Conservation (phyloP, 2,329 filamentous ascomycete species). For the Cordyceps cicadae region DNA sequence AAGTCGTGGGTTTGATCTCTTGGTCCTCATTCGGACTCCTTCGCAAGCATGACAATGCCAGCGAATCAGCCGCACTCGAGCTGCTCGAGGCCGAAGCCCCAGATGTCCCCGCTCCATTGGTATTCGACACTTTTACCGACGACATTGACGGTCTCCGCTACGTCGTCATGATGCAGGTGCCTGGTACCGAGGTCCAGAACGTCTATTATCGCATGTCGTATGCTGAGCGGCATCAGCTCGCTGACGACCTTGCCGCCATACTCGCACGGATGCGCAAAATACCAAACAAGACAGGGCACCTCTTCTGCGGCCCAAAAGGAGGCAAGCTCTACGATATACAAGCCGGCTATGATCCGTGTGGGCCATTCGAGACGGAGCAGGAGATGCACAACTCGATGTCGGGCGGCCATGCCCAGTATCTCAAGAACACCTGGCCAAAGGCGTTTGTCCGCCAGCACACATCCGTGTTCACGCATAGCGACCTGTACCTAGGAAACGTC, state of each 20-base stretch:
- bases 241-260: background rate
- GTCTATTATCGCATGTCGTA: background rate
- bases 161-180: background rate
- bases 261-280: background rate
- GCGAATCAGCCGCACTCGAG: background rate
- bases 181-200: background rate
- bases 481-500: slow-evolving; percentile 30
- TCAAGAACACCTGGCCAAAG: background rate
- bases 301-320: background rate
- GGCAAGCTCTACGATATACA: background rate
- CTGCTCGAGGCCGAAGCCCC: background rate
- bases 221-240: background rate
- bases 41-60: background rate
- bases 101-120: background rate
- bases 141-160: background rate
- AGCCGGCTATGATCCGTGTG: background rate
- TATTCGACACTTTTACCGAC: background rate
- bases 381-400: background rate
- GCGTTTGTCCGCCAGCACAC: background rate
- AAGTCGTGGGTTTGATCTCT: background rate
- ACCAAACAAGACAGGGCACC: background rate
- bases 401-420: background rate
- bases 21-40: background rate
- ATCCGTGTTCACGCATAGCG: slow-evolving; percentile 27
- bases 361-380: background rate